phyloP scores from a whole-genome alignment of 129 eudicot species.

The Tagetes erecta region DNA sequence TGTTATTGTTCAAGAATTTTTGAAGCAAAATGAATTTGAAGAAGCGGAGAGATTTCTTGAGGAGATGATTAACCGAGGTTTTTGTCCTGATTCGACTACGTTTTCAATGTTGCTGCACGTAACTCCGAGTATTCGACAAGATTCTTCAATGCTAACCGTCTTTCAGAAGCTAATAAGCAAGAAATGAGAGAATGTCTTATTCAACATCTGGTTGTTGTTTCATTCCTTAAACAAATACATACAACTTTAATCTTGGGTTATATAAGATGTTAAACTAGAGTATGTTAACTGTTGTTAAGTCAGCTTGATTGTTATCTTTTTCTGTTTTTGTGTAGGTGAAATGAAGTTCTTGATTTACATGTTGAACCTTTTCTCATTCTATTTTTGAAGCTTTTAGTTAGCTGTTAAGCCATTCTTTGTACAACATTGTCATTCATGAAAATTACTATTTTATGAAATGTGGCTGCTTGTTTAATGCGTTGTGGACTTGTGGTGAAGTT shows the following conservation, averaged over 20 bases:
- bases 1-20: constrained; percentile 27
- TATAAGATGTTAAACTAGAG: too few species aligned
- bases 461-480: too few species aligned
- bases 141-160: constrained; percentile 5
- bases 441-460: too few species aligned
- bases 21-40: constrained; percentile 23
- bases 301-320: too few species aligned
- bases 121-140: constrained; percentile 15
- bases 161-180: constrained; percentile 14
- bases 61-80: constrained; percentile 33
- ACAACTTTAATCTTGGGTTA: not conserved
- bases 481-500: too few species aligned
- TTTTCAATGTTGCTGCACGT: constrained; percentile 22
- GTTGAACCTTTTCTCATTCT: too few species aligned
- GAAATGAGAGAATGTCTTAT: not conserved
- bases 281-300: too few species aligned
- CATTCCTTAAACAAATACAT: not conserved
- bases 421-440: too few species aligned
- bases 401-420: too few species aligned
- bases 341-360: too few species aligned
- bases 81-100: constrained; percentile 30
- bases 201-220: not conserved
- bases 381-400: too few species aligned
- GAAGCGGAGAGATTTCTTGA: constrained; percentile 25
- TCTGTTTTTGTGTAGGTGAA: too few species aligned